Percentiles rank a stretch among this genome's conserved stretches.
Conservation (phyloP, 148 eudicot species). For the Diospyros lotus region DNA sequence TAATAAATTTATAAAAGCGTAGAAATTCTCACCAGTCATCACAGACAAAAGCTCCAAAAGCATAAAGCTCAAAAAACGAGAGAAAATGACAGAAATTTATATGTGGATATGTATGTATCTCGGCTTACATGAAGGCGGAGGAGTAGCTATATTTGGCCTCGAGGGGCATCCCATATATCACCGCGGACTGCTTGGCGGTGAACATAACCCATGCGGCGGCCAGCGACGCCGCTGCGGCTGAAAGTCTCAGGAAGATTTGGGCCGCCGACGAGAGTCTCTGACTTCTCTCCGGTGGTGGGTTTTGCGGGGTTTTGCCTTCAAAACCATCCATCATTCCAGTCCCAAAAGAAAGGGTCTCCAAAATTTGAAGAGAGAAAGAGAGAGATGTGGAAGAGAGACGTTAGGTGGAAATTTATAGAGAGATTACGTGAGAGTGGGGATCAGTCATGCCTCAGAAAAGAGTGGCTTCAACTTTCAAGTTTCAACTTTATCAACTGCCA, state of each 20-base stretch:
- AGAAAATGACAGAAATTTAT: not conserved
- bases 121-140: conserved; percentile 56
- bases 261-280: conserved; percentile 12
- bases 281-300: conserved; percentile 6
- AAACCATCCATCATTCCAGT: not conserved
- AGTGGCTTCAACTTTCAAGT: too few species aligned
- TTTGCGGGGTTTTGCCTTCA: not conserved
- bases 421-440: too few species aligned
- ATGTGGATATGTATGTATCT: not conserved
- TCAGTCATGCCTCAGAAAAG: too few species aligned
- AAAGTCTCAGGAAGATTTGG: conserved; percentile 33
- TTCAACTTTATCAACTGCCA: too few species aligned
- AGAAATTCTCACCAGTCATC: too few species aligned
- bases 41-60: too few species aligned
- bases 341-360: too few species aligned
- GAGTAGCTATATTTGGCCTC: conserved; percentile 57
- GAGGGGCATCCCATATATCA: conserved; percentile 32
- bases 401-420: too few species aligned
- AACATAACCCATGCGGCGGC: conserved; percentile 42
- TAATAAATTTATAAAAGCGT: too few species aligned
- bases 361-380: too few species aligned
- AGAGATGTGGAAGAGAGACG: too few species aligned
- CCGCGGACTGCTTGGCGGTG: conserved; percentile 37
- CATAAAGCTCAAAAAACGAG: too few species aligned
- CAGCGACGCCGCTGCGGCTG: conserved; percentile 36